Evolutionary conservation across 148 eudicot genomes (phyloP).

Genomic region (Rhododendron griersonianum): DNA sequence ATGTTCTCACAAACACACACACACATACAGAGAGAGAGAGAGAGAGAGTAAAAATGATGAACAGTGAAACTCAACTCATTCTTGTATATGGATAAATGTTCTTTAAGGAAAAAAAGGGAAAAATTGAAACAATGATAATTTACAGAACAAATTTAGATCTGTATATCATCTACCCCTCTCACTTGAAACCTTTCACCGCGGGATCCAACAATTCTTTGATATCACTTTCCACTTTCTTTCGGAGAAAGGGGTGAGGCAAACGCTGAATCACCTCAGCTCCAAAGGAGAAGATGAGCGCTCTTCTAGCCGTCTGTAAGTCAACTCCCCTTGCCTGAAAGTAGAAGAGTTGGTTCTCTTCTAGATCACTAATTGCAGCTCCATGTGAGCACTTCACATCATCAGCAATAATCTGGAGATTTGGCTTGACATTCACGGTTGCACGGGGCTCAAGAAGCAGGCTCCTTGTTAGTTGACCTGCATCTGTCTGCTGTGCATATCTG

Average conservation of each 20-base stretch:
- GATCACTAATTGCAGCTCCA: conserved; percentile 86
- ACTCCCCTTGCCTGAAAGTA: conserved; percentile 90
- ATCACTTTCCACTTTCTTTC: conserved; percentile 51
- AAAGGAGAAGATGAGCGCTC: conserved; percentile 74
- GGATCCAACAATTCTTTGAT: conserved; percentile 49
- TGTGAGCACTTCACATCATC: conserved; percentile 97
- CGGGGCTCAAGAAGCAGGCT: conserved; percentile 84
- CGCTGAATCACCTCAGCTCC: conserved; percentile 76
- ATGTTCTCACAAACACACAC: not conserved
- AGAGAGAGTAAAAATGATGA: not conserved
- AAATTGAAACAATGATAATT: not conserved
- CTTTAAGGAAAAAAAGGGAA: not conserved
- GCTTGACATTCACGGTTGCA: conserved; percentile 83
- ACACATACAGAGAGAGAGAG: not conserved
- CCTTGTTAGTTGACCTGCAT: conserved; percentile 93
- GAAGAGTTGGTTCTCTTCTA: conserved; percentile 85
- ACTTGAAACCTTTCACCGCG: conserved; percentile 1
- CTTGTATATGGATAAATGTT: not conserved
- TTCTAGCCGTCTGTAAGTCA: conserved; percentile 66
- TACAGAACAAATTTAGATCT: not conserved
- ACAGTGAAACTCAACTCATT: not conserved
- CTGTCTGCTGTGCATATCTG: conserved; percentile 89
- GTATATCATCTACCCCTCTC: not conserved
- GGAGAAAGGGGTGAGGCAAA: conserved; percentile 42
- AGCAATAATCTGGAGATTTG: conserved; percentile 83